These are phyloP conservation scores for Bombardia bombarda DNA, from an alignment of 495 filamentous ascomycete genomes.

Conservation along the genomic window DNA sequence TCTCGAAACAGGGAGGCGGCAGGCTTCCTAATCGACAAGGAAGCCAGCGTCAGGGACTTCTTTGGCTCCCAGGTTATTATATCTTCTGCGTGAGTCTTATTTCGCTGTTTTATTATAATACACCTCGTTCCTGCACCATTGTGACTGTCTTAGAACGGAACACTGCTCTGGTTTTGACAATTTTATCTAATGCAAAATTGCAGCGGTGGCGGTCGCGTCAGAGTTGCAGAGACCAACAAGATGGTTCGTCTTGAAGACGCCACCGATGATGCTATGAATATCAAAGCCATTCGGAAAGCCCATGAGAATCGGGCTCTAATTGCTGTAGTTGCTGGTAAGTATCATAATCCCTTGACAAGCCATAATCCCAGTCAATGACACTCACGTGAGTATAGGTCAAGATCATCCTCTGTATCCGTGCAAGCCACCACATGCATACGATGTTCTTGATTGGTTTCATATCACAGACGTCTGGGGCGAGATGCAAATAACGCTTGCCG, in stretches of 20 bases:
- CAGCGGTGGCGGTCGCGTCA: constrained; percentile 45
- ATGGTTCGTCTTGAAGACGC: constrained; percentile 37
- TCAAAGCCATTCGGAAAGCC: constrained; percentile 29
- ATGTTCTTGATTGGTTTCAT: constrained; percentile 66
- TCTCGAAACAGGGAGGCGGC: constrained; percentile 34
- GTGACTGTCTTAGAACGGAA: too few relatives aligned
- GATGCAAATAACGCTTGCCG: constrained; percentile 15
- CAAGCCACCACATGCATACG: constrained; percentile 54
- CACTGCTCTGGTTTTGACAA: background rate
- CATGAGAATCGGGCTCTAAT: constrained; percentile 33
- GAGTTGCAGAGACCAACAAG: constrained; percentile 26
- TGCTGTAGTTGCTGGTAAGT: constrained; percentile 53
- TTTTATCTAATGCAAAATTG: constrained; percentile 3
- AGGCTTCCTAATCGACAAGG: constrained; percentile 56
- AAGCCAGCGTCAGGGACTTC: constrained; percentile 46
- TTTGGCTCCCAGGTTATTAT: constrained; percentile 61
- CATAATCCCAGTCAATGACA: too few relatives aligned
- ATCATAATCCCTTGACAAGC: background rate
- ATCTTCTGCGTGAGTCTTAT: constrained; percentile 48
- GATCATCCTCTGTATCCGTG: constrained; percentile 44
- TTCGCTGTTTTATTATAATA: background rate
- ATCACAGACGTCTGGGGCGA: constrained; percentile 70
- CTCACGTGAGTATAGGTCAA: constrained; percentile 33
- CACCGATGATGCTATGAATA: constrained; percentile 18
- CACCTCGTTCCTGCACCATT: too few relatives aligned